These are phyloP conservation scores for Diplodia mutila DNA, from an alignment of 2,329 filamentous ascomycete genomes.

Conservation along the genomic window DNA sequence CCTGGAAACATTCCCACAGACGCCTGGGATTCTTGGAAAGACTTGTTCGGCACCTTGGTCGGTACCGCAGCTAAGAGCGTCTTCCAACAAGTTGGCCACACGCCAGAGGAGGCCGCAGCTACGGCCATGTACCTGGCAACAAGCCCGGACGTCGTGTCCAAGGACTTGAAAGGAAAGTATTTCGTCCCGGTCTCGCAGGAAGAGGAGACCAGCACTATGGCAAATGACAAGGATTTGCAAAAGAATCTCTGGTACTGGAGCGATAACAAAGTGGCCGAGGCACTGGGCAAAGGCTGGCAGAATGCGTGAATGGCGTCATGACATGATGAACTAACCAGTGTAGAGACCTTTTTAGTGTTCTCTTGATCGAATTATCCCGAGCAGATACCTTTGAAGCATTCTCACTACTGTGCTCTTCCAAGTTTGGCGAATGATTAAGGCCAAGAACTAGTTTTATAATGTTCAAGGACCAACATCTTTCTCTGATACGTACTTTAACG, in stretches of 20 bases:
- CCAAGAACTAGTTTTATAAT: neutral
- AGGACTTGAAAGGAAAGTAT: constrained; percentile 38
- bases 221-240: constrained; percentile 38
- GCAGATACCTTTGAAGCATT: neutral
- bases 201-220: constrained; percentile 33
- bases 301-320: constrained; percentile 2
- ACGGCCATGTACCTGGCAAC: constrained; percentile 39
- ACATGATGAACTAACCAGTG: neutral
- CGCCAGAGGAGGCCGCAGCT: constrained; percentile 35
- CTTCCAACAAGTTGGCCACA: constrained; percentile 34
- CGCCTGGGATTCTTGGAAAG: constrained; percentile 37
- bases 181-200: constrained; percentile 44
- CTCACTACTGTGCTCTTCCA: neutral
- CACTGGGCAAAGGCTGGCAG: constrained; percentile 26
- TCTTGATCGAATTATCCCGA: neutral
- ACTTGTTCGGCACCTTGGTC: constrained; percentile 32
- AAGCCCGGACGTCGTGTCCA: constrained; percentile 31
- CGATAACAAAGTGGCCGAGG: constrained; percentile 27
- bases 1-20: constrained; percentile 41
- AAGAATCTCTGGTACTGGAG: constrained; percentile 42
- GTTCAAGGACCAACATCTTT: neutral
- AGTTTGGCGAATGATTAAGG: neutral
- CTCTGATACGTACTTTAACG: neutral
- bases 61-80: constrained; percentile 32
- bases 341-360: neutral